phyloP scores from a whole-genome alignment of 2,329 filamentous ascomycete genomes.

The Aspergillus thermomutatus region DNA sequence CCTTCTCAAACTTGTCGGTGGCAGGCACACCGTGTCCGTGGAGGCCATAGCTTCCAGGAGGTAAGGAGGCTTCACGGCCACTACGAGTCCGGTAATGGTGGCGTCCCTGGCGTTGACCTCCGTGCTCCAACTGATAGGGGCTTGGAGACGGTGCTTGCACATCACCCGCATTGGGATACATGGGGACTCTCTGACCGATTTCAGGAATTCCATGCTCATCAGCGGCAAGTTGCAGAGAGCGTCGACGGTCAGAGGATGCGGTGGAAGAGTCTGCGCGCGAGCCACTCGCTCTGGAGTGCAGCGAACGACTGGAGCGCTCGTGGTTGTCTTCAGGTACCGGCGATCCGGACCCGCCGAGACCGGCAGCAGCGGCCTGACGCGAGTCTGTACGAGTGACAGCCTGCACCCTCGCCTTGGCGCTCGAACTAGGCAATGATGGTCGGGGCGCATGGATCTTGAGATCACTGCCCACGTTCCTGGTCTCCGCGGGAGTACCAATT shows the following conservation, averaged over 20 bases:
- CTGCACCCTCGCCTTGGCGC: slow-evolving; percentile 78
- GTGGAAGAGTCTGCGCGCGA: slow-evolving; percentile 48
- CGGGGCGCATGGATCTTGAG: slow-evolving; percentile 85
- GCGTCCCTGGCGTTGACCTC: slow-evolving; percentile 46
- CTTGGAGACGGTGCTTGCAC: slow-evolving; percentile 91
- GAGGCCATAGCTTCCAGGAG: slow-evolving; percentile 87
- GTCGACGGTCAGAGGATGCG: slow-evolving; percentile 51
- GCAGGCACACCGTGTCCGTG: slow-evolving; percentile 78
- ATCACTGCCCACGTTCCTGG: slow-evolving; percentile 73
- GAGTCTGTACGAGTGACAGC: slow-evolving; percentile 88
- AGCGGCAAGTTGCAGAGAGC: slow-evolving; percentile 54
- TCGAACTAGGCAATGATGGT: slow-evolving; percentile 76
- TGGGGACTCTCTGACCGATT: slow-evolving; percentile 87
- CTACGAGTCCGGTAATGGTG: slow-evolving; percentile 71
- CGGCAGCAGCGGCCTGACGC: slow-evolving; percentile 77
- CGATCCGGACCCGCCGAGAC: slow-evolving; percentile 63
- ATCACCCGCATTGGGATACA: slow-evolving; percentile 89
- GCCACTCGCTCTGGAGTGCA: slow-evolving; percentile 63
- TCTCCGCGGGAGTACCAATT: slow-evolving; percentile 61
- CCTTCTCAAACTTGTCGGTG: slow-evolving; percentile 80
- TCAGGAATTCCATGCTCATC: slow-evolving; percentile 88
- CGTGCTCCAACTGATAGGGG: slow-evolving; percentile 49
- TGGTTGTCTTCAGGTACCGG: slow-evolving; percentile 47
- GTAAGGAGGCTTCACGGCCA: slow-evolving; percentile 65
- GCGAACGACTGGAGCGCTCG: slow-evolving; percentile 52